Percentiles rank a stretch among this genome's conserved stretches.
Conservation (phyloP, 345 rosid species). For the Bruguiera gymnorhiza region DNA sequence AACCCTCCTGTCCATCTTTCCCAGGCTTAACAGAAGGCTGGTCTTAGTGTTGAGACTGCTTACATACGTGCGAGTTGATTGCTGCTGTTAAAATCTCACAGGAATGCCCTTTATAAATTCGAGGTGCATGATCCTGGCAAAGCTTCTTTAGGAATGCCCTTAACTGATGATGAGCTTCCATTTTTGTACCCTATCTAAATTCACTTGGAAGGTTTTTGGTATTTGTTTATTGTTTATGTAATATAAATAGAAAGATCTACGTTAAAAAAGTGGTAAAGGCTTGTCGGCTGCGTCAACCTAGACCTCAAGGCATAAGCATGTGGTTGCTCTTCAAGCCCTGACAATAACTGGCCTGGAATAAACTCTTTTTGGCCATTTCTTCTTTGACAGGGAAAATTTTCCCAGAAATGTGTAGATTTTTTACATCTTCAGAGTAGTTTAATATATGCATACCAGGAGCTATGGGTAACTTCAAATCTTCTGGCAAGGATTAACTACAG, state of each 20-base stretch:
- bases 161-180: background rate
- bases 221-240: conserved; percentile 15
- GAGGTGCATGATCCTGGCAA: no score
- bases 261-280: conserved; percentile 8
- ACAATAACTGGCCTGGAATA: no score
- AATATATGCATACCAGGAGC: no score
- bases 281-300: background rate
- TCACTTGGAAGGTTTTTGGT: background rate
- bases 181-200: background rate
- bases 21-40: conserved; percentile 35
- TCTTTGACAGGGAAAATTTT: no score
- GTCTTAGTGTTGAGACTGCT: conserved; percentile 2
- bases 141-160: background rate
- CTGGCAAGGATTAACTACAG: no score
- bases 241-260: background rate
- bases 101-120: background rate
- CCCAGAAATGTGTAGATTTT: no score
- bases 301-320: no score
- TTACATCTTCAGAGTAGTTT: no score
- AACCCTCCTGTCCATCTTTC: conserved; percentile 43
- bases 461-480: no score
- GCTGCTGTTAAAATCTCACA: background rate
- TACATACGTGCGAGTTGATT: background rate
- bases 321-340: no score
- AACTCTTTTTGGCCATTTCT: no score